phyloP scores from a whole-genome alignment of 331 rosid genomes.

The Quercus phellos region DNA sequence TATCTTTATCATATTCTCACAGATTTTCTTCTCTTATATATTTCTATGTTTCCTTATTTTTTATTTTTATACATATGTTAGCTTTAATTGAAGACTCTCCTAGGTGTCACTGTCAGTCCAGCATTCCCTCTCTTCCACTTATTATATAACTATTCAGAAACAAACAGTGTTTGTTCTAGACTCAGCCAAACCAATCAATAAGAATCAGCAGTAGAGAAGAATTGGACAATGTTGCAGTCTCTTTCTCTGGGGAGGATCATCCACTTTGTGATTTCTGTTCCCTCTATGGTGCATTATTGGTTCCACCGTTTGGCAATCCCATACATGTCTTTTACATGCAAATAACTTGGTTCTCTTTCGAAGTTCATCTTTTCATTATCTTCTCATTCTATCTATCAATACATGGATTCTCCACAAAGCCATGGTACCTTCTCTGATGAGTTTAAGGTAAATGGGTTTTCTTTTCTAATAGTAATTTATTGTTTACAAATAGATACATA shows the following conservation, averaged over 20 bases:
- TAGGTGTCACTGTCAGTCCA: slow-evolving; percentile 31
- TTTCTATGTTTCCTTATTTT: not conserved
- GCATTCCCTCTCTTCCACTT: slow-evolving; percentile 32
- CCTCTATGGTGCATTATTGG: slow-evolving; percentile 32
- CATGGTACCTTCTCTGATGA: slow-evolving; percentile 18
- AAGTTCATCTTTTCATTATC: not conserved
- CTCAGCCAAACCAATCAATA: slow-evolving; percentile 18
- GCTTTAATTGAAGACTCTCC: not conserved
- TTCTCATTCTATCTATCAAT: not conserved
- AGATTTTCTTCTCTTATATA: not conserved
- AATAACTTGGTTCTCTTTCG: not conserved
- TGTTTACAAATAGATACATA: not conserved
- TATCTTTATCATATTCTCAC: not conserved
- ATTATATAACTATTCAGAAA: not conserved
- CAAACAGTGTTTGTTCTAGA: not conserved
- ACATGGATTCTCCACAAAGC: slow-evolving; percentile 34
- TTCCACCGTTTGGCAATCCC: slow-evolving; percentile 18
- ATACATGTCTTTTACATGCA: not conserved
- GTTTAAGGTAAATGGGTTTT: slow-evolving; percentile 29
- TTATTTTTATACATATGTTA: not conserved
- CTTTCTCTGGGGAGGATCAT: not conserved
- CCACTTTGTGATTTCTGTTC: slow-evolving; percentile 35
- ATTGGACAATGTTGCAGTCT: slow-evolving; percentile 22
- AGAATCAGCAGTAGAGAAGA: slow-evolving; percentile 5
- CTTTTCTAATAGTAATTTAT: not conserved